Evolutionary conservation across 176 grass and related monocot species (phyloP).

Genomic region (Musa acuminata): DNA sequence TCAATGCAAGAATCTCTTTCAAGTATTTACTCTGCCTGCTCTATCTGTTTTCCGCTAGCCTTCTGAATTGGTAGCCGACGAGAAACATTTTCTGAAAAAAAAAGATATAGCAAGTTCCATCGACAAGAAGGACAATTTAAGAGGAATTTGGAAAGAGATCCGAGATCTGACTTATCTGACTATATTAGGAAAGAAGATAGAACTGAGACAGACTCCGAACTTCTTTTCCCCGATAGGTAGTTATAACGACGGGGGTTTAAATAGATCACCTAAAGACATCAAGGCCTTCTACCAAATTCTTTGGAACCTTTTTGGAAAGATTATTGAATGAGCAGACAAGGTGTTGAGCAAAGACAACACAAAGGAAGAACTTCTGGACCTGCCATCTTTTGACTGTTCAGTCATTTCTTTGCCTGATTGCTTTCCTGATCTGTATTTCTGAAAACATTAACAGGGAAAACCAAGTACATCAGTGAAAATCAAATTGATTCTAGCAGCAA

Average conservation of each 20-base stretch:
- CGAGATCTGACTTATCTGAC: not conserved
- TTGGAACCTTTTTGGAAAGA: not conserved
- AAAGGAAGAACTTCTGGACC: conserved; percentile 19
- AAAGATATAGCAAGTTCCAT: no score
- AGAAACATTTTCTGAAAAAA: not conserved
- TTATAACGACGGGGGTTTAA: not conserved
- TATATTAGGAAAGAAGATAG: not conserved
- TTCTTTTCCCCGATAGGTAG: no score
- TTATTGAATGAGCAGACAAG: not conserved
- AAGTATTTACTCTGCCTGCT: not conserved
- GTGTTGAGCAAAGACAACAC: not conserved
- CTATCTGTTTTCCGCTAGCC: not conserved
- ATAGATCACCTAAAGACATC: not conserved
- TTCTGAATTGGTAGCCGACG: not conserved
- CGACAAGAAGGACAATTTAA: not conserved
- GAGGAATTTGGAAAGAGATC: not conserved
- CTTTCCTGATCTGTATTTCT: conserved; percentile 98
- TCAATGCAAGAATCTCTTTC: not conserved
- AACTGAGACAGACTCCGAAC: not conserved
- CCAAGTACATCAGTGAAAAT: not conserved
- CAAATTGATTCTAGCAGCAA: conserved; percentile 9
- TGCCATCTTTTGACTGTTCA: conserved; percentile 94
- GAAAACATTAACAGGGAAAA: conserved; percentile 17
- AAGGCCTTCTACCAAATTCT: not conserved
- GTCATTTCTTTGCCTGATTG: conserved; percentile 75